phyloP scores from a whole-genome alignment of 1,284 basidiomycete genomes.

The Xerocomus nothofagi region DNA sequence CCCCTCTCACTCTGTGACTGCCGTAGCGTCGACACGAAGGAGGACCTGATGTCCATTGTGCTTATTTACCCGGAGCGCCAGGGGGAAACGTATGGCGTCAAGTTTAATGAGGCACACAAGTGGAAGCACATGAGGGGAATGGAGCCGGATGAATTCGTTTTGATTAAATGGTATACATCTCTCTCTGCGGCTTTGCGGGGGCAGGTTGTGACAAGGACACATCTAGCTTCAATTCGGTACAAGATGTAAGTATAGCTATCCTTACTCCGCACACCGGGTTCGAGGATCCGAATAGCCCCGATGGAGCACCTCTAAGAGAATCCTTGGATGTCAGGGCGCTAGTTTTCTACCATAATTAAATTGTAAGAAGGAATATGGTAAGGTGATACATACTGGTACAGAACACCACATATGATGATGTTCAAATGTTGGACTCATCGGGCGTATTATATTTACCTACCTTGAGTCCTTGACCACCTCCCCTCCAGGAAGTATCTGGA shows the following conservation, averaged over 20 bases:
- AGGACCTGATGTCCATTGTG: constrained; percentile 39
- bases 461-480: too few relatives aligned
- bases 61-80: constrained; percentile 25
- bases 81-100: constrained; percentile 18
- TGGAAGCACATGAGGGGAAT: neutral
- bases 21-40: constrained; percentile 39
- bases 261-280: neutral
- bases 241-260: neutral
- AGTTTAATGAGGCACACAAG: neutral
- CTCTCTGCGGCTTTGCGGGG: too few relatives aligned
- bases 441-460: too few relatives aligned
- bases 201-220: too few relatives aligned
- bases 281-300: neutral
- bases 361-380: neutral
- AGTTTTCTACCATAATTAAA: neutral
- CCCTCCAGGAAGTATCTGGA: too few relatives aligned
- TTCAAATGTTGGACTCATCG: too few relatives aligned
- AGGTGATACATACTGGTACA: too few relatives aligned
- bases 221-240: neutral
- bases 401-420: too few relatives aligned
- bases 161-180: neutral
- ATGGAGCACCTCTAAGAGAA: neutral
- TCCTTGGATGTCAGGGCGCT: neutral
- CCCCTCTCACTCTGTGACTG: constrained; percentile 54
- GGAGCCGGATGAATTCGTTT: neutral